Evolutionary conservation across 2,329 filamentous ascomycete species (phyloP).

Genomic region (Tolypocladium inflatum): DNA sequence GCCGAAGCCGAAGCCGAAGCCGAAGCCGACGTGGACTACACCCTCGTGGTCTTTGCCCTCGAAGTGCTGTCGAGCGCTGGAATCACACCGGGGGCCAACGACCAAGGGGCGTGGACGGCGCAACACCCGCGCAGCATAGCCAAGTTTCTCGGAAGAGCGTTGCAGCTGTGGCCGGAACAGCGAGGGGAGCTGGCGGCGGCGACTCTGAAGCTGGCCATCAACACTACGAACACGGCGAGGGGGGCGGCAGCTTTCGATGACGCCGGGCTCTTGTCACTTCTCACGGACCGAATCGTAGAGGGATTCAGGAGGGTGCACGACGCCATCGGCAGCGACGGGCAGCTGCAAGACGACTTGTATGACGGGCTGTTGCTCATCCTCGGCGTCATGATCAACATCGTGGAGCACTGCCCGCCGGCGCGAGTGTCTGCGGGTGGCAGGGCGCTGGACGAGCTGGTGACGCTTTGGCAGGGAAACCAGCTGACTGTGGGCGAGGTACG

Average conservation of each 20-base stretch:
- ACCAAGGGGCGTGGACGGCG: constrained; percentile 11
- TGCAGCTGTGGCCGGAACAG: constrained; percentile 19
- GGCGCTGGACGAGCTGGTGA: constrained; percentile 50
- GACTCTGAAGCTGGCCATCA: constrained; percentile 57
- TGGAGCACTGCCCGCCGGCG: constrained; percentile 63
- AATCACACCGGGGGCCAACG: constrained; percentile 10
- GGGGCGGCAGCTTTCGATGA: constrained; percentile 62
- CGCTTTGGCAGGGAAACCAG: constrained; percentile 58
- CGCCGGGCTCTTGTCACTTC: constrained; percentile 39
- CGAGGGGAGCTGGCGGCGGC: constrained; percentile 16
- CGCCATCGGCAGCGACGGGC: constrained; percentile 36
- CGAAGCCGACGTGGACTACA: constrained; percentile 25
- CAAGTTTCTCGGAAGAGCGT: constrained; percentile 17
- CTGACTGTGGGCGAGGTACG: constrained; percentile 59
- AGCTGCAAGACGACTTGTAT: constrained; percentile 41
- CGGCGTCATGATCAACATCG: constrained; percentile 78
- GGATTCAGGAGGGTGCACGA: constrained; percentile 39
- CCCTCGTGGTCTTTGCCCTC: constrained; percentile 30
- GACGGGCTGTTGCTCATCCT: constrained; percentile 70
- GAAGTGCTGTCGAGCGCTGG: constrained; percentile 22
- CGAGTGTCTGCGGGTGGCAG: constrained; percentile 27
- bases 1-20: constrained; percentile 8
- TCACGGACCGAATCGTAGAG: constrained; percentile 40
- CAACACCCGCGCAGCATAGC: constrained; percentile 18
- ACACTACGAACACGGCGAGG: constrained; percentile 74